Percentiles rank a stretch among this genome's conserved stretches.
phyloP scores from a whole-genome alignment of 1,139 yeast genomes.

The Yamadazyma atmosphaerica region DNA sequence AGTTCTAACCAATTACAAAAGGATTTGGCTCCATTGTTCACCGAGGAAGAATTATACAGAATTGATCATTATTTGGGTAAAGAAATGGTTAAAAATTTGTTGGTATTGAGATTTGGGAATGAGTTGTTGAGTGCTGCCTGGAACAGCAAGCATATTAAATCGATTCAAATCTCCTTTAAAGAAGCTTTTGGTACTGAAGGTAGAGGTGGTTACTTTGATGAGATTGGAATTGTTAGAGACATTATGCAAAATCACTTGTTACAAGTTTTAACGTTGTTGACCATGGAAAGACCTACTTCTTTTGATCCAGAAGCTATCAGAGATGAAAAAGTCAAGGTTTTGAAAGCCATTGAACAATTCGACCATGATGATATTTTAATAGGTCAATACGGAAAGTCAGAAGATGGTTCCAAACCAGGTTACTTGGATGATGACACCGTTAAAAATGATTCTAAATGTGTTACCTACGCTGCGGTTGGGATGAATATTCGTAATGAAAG shows the following conservation, averaged over 20 bases:
- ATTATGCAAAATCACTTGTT: constrained; percentile 97
- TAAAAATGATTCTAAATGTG: constrained; percentile 74
- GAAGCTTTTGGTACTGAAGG: constrained; percentile 99
- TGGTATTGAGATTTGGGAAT: constrained; percentile 88
- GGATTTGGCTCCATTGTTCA: constrained; percentile 79
- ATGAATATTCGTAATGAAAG: constrained; percentile 83
- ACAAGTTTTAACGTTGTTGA: constrained; percentile 86
- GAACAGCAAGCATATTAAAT: constrained; percentile 76
- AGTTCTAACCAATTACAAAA: constrained; percentile 76
- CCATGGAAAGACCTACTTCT: constrained; percentile 94
- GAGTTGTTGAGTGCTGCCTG: constrained; percentile 81
- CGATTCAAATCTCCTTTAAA: constrained; percentile 87
- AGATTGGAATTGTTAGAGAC: constrained; percentile 93
- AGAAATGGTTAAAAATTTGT: constrained; percentile 94
- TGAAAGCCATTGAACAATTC: constrained; percentile 76
- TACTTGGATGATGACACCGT: constrained; percentile 96
- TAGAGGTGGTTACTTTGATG: constrained; percentile 96
- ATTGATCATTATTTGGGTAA: constrained; percentile 97
- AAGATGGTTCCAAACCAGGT: constrained; percentile 86
- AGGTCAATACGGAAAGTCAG: constrained; percentile 86
- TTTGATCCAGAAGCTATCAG: constrained; percentile 91
- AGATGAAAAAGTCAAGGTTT: constrained; percentile 92
- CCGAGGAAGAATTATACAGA: constrained; percentile 89
- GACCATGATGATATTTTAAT: constrained; percentile 65
- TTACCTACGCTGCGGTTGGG: constrained; percentile 87